phyloP scores from a whole-genome alignment of 2,329 filamentous ascomycete genomes.

The Pyrenophora seminiperda region DNA sequence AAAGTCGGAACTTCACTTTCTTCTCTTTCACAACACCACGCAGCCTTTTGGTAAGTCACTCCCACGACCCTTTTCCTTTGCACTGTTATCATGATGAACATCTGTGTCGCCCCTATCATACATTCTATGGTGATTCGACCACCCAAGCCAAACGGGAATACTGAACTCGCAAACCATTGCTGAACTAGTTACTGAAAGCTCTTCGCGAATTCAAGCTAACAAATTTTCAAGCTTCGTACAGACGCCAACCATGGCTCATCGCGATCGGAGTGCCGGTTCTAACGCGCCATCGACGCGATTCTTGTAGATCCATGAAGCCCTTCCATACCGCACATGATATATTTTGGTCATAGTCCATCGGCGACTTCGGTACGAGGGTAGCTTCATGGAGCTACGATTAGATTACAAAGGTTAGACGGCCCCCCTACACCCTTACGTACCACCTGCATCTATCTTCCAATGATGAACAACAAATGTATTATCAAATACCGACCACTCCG shows the following conservation, averaged over 20 bases:
- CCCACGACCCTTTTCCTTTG: slow-evolving; percentile 7
- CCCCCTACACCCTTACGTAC: background rate
- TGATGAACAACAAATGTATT: slow-evolving; percentile 48
- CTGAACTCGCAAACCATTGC: slow-evolving; percentile 32
- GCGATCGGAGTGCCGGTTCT: background rate
- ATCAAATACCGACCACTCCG: slow-evolving; percentile 48
- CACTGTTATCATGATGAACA: slow-evolving; percentile 39
- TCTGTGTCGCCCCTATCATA: slow-evolving; percentile 51
- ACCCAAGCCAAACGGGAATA: slow-evolving; percentile 49
- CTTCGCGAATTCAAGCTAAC: slow-evolving; percentile 27
- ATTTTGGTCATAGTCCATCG: slow-evolving; percentile 2
- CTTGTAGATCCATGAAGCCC: slow-evolving; percentile 6
- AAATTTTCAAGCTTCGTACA: slow-evolving; percentile 3
- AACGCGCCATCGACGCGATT: background rate
- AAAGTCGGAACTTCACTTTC: slow-evolving; percentile 25
- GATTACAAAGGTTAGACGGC: slow-evolving; percentile 22
- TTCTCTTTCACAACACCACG: slow-evolving; percentile 27
- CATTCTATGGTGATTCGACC: slow-evolving; percentile 48
- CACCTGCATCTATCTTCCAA: slow-evolving; percentile 17
- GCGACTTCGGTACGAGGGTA: background rate
- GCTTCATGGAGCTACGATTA: slow-evolving; percentile 23
- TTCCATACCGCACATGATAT: background rate
- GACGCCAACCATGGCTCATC: background rate
- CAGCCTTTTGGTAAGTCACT: slow-evolving; percentile 37
- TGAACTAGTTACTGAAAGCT: slow-evolving; percentile 8